Evolutionary conservation across 2,329 filamentous ascomycete genomes (phyloP), one percentile per base, ranked within the genome.

Genomic region (Beauveria sp.): DNA sequence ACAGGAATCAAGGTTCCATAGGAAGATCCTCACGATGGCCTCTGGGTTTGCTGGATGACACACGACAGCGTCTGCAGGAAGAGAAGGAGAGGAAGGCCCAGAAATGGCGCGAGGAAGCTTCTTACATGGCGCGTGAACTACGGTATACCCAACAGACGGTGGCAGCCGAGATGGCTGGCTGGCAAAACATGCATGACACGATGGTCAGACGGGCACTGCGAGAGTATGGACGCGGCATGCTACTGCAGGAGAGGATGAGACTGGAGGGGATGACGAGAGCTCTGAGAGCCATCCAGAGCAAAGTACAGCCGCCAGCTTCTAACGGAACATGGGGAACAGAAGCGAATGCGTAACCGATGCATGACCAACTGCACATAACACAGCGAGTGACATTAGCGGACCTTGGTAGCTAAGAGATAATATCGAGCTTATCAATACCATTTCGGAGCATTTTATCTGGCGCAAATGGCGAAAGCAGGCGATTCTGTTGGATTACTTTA

Each of bases 121-220:
- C 87, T 22, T 83, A 86, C 49, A 75, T 96, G n/a, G 87, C 88
- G 0, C 85, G 85, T 57, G 95, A 99, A 74, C 78, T 99, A 60
- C 80, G 91, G 55, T 96, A 95, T 73, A 96, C 93, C 53, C 93
- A 97, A 75, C 91, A 96, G 73, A 91, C 93, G 16, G 93, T 98
- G 26, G 93, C 96, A 7, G 83, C 86, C 1, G 95, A 99, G 76
- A 74, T 99, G 61, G 95, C 95, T 0, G 92, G 90, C 18, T 99
- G 95, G 91, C 93, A 96, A 70, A 91, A 96, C 46, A 85, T 92
- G 77, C 86, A 96, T 69, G 90, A 91, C 66, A 85, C 84, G 68
- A 86, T 90, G 76, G 92, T 90, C 1, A 79, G 86, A 63, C 83
- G 83, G 62, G 90, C 91, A 30, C 83, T 97, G 64, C 85, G 82